Percentiles rank a stretch among this genome's conserved stretches.
Conservation (phyloP, 805 yeast species). For the Limtongozyma cylindracea region DNA sequence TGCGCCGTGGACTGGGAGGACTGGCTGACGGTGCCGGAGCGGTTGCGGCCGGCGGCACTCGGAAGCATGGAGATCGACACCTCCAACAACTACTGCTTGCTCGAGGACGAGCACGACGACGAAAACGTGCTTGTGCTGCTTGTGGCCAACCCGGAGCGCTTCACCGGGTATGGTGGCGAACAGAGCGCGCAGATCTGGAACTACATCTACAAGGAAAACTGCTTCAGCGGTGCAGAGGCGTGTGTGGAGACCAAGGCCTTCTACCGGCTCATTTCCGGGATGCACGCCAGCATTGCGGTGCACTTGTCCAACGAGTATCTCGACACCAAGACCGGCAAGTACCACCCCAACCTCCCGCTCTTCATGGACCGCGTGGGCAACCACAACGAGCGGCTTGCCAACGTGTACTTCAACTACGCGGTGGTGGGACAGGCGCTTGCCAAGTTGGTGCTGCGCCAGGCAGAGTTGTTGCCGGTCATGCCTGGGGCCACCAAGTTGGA, state of each 20-base stretch:
- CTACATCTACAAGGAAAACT: slow-evolving; percentile 78
- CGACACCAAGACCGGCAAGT: slow-evolving; percentile 36
- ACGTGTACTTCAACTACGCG: slow-evolving; percentile 82
- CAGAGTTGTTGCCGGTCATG: slow-evolving; percentile 7
- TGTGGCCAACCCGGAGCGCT: slow-evolving; percentile 78
- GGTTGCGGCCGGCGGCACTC: slow-evolving; percentile 59
- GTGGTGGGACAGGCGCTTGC: slow-evolving; percentile 60
- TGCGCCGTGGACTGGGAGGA: slow-evolving; percentile 95
- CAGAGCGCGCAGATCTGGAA: slow-evolving; percentile 87
- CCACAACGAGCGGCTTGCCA: slow-evolving; percentile 70
- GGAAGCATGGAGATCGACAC: too few relatives aligned
- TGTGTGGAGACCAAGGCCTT: slow-evolving; percentile 79
- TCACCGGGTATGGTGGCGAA: slow-evolving; percentile 87
- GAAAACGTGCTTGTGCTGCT: slow-evolving; percentile 69
- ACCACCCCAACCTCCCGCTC: slow-evolving; percentile 62
- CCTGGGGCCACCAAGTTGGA: slow-evolving; percentile 6
- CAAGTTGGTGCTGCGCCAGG: slow-evolving; percentile 20
- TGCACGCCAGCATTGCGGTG: slow-evolving; percentile 89
- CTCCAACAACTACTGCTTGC: slow-evolving; percentile 33
- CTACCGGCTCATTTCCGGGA: slow-evolving; percentile 68
- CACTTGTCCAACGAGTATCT: slow-evolving; percentile 69
- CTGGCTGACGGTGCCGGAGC: slow-evolving; percentile 21
- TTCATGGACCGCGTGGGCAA: slow-evolving; percentile 83
- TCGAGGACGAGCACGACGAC: slow-evolving; percentile 38
- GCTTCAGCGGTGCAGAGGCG: slow-evolving; percentile 35